Base-by-base conservation (phyloP, 192 early-diverging fungal genomes). In the Coemansia sp. region DNA sequence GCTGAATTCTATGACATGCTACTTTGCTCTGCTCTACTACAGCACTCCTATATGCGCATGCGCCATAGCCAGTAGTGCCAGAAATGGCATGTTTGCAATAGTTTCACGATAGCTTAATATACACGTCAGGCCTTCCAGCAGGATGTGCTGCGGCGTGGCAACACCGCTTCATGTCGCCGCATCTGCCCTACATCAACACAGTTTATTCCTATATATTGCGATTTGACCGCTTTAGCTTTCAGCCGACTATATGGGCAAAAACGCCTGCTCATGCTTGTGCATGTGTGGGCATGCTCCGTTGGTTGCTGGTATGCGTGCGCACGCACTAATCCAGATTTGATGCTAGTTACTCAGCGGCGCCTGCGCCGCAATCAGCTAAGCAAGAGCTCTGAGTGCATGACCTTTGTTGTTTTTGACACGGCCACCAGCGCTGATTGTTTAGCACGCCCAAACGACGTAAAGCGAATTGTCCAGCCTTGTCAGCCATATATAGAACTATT, bases 291-390 rank as follows among this genome's bases (percentile, higher is more conserved):
- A 34, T 34, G 31, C 1, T 34, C 31, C 2, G 31, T 34, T 34
- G 31, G 6, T 31, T 31, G 28, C 28, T 31, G 28, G 28, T 31
- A 31, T 31, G 28, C 28, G 28, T 6, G 28, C 28, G 28, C 48
- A 48, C n/a, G 19, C 15, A 25, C 47, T 58, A 44, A 66, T 66
- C 64, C 47, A 40, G 64, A 66, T 66, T 58, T 57, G 25, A 37
- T 25, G 20, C 11, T 50, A 26, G 60, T 15, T 25, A 50, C 31
- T 20, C 60, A 62, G 36, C 57, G 57, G 38, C 57, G 20, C 57
- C 60, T 51, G 36, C 57, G 57, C 57, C 57, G 20, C 57, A 59
- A 59, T 59, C 57, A 59, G 57, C 57, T 59, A 59, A 59, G 57
- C 57, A 25, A 23, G 26, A 51, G 3, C 8, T 15, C 22, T 7